Percentiles rank a stretch among this genome's conserved stretches.
These are phyloP conservation scores for Talaromyces trachyspermus DNA, from an alignment of 495 filamentous ascomycete species.

Conservation along the genomic window DNA sequence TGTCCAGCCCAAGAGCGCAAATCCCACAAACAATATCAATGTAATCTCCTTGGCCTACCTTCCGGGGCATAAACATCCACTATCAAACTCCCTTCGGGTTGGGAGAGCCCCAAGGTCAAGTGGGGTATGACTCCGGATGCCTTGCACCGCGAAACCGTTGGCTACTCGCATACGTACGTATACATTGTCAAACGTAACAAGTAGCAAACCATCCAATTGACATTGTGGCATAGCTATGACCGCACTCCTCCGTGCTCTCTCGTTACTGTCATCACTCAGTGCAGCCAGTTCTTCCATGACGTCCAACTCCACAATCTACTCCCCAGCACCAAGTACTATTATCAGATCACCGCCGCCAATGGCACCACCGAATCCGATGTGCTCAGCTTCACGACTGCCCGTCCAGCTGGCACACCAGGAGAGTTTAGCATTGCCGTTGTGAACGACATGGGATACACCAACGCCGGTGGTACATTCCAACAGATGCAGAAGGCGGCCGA, in stretches of 20 bases:
- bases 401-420: constrained; percentile 27
- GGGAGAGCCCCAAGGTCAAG: constrained; percentile 29
- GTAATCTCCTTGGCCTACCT: constrained; percentile 44
- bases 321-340: constrained; percentile 39
- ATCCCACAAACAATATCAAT: constrained; percentile 47
- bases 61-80: constrained; percentile 44
- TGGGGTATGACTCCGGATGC: constrained; percentile 27
- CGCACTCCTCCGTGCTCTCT: constrained; percentile 45
- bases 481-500: constrained; percentile 29
- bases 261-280: constrained; percentile 37
- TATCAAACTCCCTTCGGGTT: constrained; percentile 49
- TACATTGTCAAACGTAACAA: not conserved
- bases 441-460: constrained; percentile 45
- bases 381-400: constrained; percentile 35
- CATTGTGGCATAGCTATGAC: constrained; percentile 30
- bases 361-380: constrained; percentile 35
- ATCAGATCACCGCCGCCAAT: constrained; percentile 36
- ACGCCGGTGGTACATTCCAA: constrained; percentile 38
- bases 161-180: constrained; percentile 29
- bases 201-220: not conserved
- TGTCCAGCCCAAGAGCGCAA: constrained; percentile 31
- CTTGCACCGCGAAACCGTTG: constrained; percentile 25
- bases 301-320: constrained; percentile 30
- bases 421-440: constrained; percentile 32
- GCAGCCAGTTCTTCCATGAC: constrained; percentile 44